A percentile compares a stretch with the other conserved stretches of the same genome.
These are phyloP conservation scores for Senna siamea DNA, from an alignment of 306 rosid species.

Conservation along the genomic window DNA sequence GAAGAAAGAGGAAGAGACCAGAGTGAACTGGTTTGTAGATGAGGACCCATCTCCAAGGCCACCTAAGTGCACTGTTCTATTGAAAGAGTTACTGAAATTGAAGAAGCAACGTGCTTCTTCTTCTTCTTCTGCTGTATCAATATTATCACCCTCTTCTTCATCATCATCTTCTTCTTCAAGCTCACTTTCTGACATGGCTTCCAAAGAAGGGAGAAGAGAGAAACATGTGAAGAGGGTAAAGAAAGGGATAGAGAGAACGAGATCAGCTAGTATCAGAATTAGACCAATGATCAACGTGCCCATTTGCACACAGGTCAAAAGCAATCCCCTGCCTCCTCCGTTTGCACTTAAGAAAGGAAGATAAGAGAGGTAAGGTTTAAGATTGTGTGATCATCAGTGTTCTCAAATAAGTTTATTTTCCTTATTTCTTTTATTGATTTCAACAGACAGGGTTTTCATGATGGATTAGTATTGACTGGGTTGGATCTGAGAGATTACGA, in stretches of 20 bases:
- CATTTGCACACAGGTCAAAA: conserved; percentile 83
- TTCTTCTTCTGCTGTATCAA: conserved; percentile 54
- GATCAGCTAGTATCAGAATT: conserved; percentile 87
- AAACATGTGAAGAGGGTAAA: conserved; percentile 68
- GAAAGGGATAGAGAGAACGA: conserved; percentile 90
- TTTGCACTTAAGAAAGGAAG: conserved; percentile 88
- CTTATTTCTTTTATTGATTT: conserved; percentile 32
- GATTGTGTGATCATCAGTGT: conserved; percentile 31
- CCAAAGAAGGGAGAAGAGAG: conserved; percentile 62
- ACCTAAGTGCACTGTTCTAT: conserved; percentile 91
- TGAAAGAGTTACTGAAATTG: conserved; percentile 94
- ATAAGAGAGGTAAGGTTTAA: conserved; percentile 53
- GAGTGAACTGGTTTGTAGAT: conserved; percentile 88
- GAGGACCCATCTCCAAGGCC: conserved; percentile 99
- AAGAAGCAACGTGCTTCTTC: conserved; percentile 93
- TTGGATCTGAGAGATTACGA: conserved; percentile 63
- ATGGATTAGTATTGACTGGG: conserved; percentile 52
- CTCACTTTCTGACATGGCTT: conserved; percentile 66
- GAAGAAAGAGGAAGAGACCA: conserved; percentile 50
- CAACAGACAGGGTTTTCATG: conserved; percentile 40
- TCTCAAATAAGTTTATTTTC: conserved; percentile 51
- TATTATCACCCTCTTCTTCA: conserved; percentile 49
- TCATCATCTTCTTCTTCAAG: conserved; percentile 79
- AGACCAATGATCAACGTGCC: conserved; percentile 95
- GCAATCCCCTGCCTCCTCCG: conserved; percentile 82